A percentile compares a stretch with the other conserved stretches of the same genome.
These are phyloP conservation scores for Irpex sp. DNA, from an alignment of 1,284 basidiomycete genomes.

Conservation along the genomic window DNA sequence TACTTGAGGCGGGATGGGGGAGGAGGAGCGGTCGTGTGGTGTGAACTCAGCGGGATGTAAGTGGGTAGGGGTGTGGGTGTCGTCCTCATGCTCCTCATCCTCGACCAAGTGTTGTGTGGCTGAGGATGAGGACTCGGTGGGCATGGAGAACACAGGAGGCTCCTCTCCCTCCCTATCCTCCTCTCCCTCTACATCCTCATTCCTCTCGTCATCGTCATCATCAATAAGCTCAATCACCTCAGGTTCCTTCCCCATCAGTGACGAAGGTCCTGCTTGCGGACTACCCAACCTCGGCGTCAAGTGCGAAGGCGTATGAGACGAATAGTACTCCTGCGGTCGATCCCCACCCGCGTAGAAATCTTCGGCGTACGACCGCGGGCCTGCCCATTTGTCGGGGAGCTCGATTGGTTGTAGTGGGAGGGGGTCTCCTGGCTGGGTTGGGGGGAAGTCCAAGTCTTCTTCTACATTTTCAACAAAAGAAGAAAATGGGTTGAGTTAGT, in stretches of 20 bases:
- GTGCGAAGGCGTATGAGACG: slow-evolving; percentile 13
- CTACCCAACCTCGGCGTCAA: slow-evolving; percentile 7
- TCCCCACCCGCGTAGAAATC: slow-evolving; percentile 40
- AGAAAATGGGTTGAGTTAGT: too few relatives aligned
- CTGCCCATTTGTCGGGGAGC: slow-evolving; percentile 48
- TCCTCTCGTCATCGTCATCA: background rate
- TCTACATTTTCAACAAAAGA: too few relatives aligned
- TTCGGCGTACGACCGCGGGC: slow-evolving; percentile 44
- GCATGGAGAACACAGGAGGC: slow-evolving; percentile 10
- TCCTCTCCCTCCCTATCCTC: slow-evolving; percentile 2
- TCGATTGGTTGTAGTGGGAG: slow-evolving; percentile 25
- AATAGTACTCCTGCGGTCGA: slow-evolving; percentile 11
- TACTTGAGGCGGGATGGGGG: slow-evolving; percentile 15
- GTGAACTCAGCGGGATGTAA: background rate
- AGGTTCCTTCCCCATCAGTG: too few relatives aligned
- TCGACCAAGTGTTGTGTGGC: too few relatives aligned
- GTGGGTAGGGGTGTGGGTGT: background rate
- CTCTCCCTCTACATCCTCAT: background rate
- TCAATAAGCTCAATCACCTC: background rate
- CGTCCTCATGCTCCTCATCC: too few relatives aligned
- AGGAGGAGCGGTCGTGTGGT: slow-evolving; percentile 10
- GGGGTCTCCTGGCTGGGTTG: background rate
- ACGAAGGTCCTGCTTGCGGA: too few relatives aligned
- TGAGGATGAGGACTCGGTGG: background rate
- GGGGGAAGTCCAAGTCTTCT: slow-evolving; percentile 10